These are phyloP conservation scores for Berberis thunbergii DNA, from an alignment of 164 flowering plant species.

Conservation along the genomic window DNA sequence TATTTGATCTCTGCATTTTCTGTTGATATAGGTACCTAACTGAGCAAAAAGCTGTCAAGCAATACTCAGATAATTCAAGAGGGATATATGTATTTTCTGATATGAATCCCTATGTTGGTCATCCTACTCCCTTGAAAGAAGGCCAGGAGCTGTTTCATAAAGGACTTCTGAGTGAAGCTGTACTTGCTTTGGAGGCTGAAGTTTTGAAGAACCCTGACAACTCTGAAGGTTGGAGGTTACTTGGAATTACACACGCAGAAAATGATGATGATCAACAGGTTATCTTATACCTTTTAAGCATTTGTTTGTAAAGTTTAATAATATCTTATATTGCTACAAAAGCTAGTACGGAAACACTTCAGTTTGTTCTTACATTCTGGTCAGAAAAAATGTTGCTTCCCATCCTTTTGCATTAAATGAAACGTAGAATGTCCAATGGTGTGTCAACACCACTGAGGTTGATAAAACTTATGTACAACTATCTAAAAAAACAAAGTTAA, in stretches of 20 bases:
- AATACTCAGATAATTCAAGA: conserved; percentile 50
- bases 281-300: not conserved
- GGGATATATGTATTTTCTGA: conserved; percentile 83
- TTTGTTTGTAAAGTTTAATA: not conserved
- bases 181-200: conserved; percentile 97
- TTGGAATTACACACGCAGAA: conserved; percentile 96
- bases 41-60: conserved; percentile 59
- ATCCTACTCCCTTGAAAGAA: conserved; percentile 86
- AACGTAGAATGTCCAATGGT: no score
- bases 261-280: conserved; percentile 99
- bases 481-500: no score
- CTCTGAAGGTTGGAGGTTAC: conserved; percentile 99
- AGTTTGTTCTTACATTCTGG: not conserved
- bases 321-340: not conserved
- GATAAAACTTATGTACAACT: no score
- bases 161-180: conserved; percentile 96
- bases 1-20: not conserved
- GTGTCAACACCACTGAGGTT: no score
- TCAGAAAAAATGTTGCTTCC: no score
- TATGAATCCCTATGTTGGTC: conserved; percentile 97
- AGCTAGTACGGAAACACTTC: not conserved
- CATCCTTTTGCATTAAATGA: no score
- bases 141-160: conserved; percentile 93
- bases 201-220: conserved; percentile 87
- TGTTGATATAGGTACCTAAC: conserved; percentile 40